Evolutionary conservation across 805 yeast species (phyloP), one percentile per base, ranked within the genome.

Genomic region (Yamadazyma sp.): DNA sequence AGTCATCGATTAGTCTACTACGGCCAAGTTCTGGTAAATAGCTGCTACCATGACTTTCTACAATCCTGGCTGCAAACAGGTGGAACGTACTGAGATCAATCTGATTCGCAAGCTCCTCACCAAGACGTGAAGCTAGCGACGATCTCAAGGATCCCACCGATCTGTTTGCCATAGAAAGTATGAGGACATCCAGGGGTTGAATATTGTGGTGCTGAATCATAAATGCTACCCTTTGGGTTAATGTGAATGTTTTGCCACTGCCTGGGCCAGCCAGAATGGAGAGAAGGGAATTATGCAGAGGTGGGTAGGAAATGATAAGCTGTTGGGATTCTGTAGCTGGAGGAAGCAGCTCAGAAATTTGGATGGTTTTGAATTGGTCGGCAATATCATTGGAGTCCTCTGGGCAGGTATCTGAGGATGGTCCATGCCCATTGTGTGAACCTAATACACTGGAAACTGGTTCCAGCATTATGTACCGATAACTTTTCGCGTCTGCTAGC

Each of bases 241-340:
- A 47, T 0, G 88, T 81, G 22, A 64, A 61, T 0, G 89, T 81
- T 50, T 83, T 83, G 2, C 91, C 90, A 6, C 84, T 73, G 3
- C 90, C 89, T 0, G 90, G 88, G 0, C 88, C 88, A 0, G 89
- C 84, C 6, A 69, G 61, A 1, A 83, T 65, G 24, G 75, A 66
- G 5, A 83, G 54, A 0, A 80, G 58, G 6, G 67, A 57, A 12
- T 62, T 54, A 6, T 65, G 61, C 4, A 42, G 52, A 5, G 63
- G 54, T 1, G 78, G 75, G 39, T 57, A 56, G 1, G 57, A 50
- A 7, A 80, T 73, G 28, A 25, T 25, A 10, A 9, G 28, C 4
- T 11, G 4, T 12, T 25, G 28, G 7, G n/a, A n/a, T n/a, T n/a
- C n/a, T n/a, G n/a, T n/a, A n/a, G n/a, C n/a, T n/a, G n/a, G n/a